Conservation (phyloP, 1,284 basidiomycete genomes). For the Cutaneotrichosporon arboriforme region DNA sequence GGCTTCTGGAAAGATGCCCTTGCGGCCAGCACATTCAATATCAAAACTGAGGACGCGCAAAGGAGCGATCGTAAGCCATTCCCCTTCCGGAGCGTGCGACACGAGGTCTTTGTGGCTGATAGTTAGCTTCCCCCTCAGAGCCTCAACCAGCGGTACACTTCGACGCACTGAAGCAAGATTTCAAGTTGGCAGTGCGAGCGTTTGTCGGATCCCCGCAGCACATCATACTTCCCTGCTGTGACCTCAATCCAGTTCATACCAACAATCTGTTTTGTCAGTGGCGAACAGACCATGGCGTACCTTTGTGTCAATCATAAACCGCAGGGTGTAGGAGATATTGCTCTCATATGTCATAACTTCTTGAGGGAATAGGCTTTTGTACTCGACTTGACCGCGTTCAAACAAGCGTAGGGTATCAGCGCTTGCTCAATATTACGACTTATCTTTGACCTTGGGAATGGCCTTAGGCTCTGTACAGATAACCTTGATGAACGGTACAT, state of each 20-base stretch:
- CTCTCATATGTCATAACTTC: constrained; percentile 75
- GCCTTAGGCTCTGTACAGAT: constrained; percentile 64
- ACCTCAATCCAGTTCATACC: constrained; percentile 98
- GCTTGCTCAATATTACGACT: constrained; percentile 50
- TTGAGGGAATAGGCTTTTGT: constrained; percentile 62
- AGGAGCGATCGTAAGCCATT: constrained; percentile 84
- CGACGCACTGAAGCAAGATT: constrained; percentile 61
- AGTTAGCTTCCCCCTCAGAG: not conserved
- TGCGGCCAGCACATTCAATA: constrained; percentile 93
- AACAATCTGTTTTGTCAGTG: constrained; percentile 58
- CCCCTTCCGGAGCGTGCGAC: constrained; percentile 80
- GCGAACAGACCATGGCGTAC: constrained; percentile 46
- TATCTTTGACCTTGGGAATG: constrained; percentile 83
- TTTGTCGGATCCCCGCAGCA: constrained; percentile 57
- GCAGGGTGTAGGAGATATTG: constrained; percentile 78
- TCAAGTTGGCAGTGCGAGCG: constrained; percentile 83
- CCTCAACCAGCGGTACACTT: constrained; percentile 1
- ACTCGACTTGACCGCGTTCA: constrained; percentile 73
- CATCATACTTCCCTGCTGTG: constrained; percentile 68
- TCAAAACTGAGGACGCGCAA: constrained; percentile 89
- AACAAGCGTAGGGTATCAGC: constrained; percentile 63
- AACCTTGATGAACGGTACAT: constrained; percentile 74
- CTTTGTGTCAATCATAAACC: constrained; percentile 95
- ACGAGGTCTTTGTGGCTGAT: constrained; percentile 71
- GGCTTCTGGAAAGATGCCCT: constrained; percentile 90